phyloP scores from a whole-genome alignment of 805 yeast species.

The Metschnikowia peoriensis region DNA sequence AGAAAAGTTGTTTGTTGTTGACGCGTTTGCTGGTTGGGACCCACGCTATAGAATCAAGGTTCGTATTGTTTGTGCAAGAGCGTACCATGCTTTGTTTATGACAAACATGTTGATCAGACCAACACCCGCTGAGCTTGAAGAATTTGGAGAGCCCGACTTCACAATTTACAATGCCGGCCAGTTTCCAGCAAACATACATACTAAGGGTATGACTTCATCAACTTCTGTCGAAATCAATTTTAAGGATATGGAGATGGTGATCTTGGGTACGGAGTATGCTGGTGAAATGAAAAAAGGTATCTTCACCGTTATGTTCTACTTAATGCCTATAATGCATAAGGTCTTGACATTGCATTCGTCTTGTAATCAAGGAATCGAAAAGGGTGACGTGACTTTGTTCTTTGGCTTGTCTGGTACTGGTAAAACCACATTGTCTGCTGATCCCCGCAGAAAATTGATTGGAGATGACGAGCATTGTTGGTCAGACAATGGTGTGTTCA shows the following conservation, averaged over 20 bases:
- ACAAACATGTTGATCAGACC: slow-evolving; percentile 97
- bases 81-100: slow-evolving; percentile 98
- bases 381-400: slow-evolving; percentile 89
- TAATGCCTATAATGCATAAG: slow-evolving; percentile 92
- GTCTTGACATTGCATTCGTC: slow-evolving; percentile 94
- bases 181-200: slow-evolving; percentile 95
- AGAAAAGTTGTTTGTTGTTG: slow-evolving; percentile 89
- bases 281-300: slow-evolving; percentile 99
- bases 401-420: slow-evolving; percentile 98
- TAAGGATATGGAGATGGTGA: slow-evolving; percentile 98
- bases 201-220: slow-evolving; percentile 95
- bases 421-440: slow-evolving; percentile 95
- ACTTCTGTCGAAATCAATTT: slow-evolving; percentile 96
- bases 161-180: slow-evolving; percentile 98
- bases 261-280: slow-evolving; percentile 97
- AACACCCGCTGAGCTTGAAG: slow-evolving; percentile 78
- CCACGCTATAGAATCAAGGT: slow-evolving; percentile 95
- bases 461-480: slow-evolving; percentile 99
- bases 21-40: slow-evolving; percentile 99
- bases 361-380: slow-evolving; percentile 81
- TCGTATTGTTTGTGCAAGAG: slow-evolving; percentile 95
- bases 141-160: slow-evolving; percentile 97
- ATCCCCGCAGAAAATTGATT: slow-evolving; percentile 86
- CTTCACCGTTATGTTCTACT: slow-evolving; percentile 97
- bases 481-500: slow-evolving; percentile 98